phyloP scores from a whole-genome alignment of 1,284 basidiomycete genomes.

The Malassezia furfur region DNA sequence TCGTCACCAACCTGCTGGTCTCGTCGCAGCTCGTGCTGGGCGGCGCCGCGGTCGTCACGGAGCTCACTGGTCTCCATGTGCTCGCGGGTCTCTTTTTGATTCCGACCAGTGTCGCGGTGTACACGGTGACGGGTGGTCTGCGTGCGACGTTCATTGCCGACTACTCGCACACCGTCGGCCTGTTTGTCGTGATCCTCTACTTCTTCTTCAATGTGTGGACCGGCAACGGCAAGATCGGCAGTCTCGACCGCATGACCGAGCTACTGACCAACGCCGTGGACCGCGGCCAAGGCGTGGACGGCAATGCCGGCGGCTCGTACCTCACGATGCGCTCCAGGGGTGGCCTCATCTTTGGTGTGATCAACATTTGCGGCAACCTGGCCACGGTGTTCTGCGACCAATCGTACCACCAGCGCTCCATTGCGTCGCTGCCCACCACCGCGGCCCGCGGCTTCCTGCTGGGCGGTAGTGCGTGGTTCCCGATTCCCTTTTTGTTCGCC shows the following conservation, averaged over 20 bases:
- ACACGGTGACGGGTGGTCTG: constrained; percentile 42
- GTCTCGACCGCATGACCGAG: constrained; percentile 33
- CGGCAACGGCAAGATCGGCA: constrained; percentile 48
- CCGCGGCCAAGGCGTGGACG: constrained; percentile 17
- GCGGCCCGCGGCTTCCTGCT: constrained; percentile 78
- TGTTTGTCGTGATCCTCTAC: constrained; percentile 46
- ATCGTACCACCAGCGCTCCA: constrained; percentile 64
- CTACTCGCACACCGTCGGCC: constrained; percentile 41
- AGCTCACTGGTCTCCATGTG: constrained; percentile 54
- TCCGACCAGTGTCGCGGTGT: constrained; percentile 35
- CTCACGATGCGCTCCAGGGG: constrained; percentile 69
- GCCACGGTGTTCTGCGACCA: constrained; percentile 61
- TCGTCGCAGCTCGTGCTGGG: constrained; percentile 41
- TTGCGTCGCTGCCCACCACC: constrained; percentile 70
- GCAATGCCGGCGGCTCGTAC: constrained; percentile 48
- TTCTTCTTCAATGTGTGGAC: constrained; percentile 66
- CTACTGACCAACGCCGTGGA: constrained; percentile 51
- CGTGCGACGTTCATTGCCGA: constrained; percentile 42
- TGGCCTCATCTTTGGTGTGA: constrained; percentile 76
- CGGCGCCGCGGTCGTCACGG: constrained; percentile 35
- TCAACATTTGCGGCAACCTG: constrained; percentile 56
- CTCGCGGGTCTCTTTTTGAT: constrained; percentile 39
- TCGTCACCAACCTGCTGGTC: constrained; percentile 58
- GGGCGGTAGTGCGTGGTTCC: constrained; percentile 65
- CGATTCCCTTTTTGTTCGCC: constrained; percentile 57